phyloP scores from a whole-genome alignment of 2,329 filamentous ascomycete species.

The Ophiocordyceps camponoti-rufipedis region DNA sequence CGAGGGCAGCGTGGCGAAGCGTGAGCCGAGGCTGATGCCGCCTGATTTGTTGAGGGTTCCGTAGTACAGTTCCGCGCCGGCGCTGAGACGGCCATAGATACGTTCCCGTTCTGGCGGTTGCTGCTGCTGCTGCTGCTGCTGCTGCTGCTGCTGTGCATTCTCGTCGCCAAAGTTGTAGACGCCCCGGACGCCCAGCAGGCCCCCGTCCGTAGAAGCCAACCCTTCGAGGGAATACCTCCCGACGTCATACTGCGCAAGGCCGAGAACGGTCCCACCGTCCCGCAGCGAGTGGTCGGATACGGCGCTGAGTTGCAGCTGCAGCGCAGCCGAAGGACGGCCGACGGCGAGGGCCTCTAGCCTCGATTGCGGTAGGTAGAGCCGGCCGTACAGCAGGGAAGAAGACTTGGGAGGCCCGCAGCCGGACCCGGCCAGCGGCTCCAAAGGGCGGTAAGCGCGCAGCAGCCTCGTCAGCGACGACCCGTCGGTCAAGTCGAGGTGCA shows the following conservation, averaged over 20 bases:
- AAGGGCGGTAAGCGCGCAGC: constrained; percentile 65
- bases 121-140: constrained; percentile 9
- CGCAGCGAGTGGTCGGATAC: constrained; percentile 55
- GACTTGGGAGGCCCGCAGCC: background rate
- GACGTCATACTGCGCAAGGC: constrained; percentile 61
- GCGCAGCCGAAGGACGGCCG: constrained; percentile 55
- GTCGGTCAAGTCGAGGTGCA: constrained; percentile 48
- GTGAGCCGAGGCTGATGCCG: constrained; percentile 70
- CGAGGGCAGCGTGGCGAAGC: constrained; percentile 72
- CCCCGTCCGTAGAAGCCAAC: constrained; percentile 81
- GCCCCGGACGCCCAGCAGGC: constrained; percentile 69
- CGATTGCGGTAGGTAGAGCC: constrained; percentile 67
- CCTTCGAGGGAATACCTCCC: constrained; percentile 82
- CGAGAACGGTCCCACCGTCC: constrained; percentile 60
- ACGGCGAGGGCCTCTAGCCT: constrained; percentile 76
- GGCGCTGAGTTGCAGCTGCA: constrained; percentile 64
- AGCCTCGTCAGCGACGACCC: constrained; percentile 60
- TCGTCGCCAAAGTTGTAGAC: constrained; percentile 89
- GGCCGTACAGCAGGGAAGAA: constrained; percentile 46
- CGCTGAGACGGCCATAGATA: constrained; percentile 69
- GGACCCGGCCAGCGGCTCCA: constrained; percentile 39
- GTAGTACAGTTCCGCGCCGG: constrained; percentile 89
- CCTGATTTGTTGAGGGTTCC: constrained; percentile 87
- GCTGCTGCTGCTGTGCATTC: constrained; percentile 6
- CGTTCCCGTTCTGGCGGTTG: constrained; percentile 29